A percentile compares a stretch with the other conserved stretches of the same genome.
Conservation (phyloP, 2,329 filamentous ascomycete species). For the Trichophyton simii region DNA sequence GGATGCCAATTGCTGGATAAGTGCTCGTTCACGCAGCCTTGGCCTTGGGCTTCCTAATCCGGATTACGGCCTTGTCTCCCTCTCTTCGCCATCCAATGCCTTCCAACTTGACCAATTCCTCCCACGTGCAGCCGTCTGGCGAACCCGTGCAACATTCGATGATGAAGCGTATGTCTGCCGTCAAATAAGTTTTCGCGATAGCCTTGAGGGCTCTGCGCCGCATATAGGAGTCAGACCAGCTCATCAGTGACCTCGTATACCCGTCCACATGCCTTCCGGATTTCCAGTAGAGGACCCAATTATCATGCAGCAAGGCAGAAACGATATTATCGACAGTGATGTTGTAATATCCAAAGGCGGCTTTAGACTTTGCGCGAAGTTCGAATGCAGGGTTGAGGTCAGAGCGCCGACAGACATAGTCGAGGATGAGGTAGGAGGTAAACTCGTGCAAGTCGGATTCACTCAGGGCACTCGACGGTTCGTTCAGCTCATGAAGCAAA, state of each 20-base stretch:
- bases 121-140: slow-evolving; percentile 48
- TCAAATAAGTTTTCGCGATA: slow-evolving; percentile 69
- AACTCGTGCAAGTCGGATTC: slow-evolving; percentile 66
- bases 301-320: slow-evolving; percentile 60
- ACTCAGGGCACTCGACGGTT: slow-evolving; percentile 51
- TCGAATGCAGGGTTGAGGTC: slow-evolving; percentile 62
- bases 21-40: background rate
- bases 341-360: slow-evolving; percentile 49
- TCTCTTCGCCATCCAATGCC: slow-evolving; percentile 78
- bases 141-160: slow-evolving; percentile 42
- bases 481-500: slow-evolving; percentile 60
- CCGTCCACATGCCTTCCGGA: slow-evolving; percentile 63
- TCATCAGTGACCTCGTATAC: slow-evolving; percentile 65
- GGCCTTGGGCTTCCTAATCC: slow-evolving; percentile 21
- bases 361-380: slow-evolving; percentile 41
- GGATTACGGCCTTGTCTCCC: slow-evolving; percentile 61
- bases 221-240: slow-evolving; percentile 65
- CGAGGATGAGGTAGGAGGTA: slow-evolving; percentile 67
- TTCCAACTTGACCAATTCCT: slow-evolving; percentile 52
- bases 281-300: slow-evolving; percentile 69
- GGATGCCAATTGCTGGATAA: background rate
- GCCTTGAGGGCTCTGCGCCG: slow-evolving; percentile 71
- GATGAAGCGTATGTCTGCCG: slow-evolving; percentile 58
- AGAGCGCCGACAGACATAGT: slow-evolving; percentile 71
- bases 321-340: slow-evolving; percentile 57